phyloP scores from a whole-genome alignment of 306 rosid genomes.

The Prinsepia uniflora region DNA sequence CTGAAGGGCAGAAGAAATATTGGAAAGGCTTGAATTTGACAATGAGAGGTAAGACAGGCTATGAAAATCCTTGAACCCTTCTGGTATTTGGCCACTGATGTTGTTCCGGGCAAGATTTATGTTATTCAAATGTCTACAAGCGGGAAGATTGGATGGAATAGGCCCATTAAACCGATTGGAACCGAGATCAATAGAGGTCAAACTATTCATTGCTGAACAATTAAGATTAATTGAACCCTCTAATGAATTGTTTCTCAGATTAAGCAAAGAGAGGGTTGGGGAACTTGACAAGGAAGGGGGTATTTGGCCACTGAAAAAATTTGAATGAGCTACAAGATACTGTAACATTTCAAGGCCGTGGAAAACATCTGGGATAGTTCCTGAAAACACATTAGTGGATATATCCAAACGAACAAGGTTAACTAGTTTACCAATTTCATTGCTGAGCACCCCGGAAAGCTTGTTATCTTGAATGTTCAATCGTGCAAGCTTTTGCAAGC shows the following conservation, averaged over 20 bases:
- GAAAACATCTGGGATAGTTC: conserved; percentile 39
- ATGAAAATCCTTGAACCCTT: conserved; percentile 33
- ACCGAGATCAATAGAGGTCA: conserved; percentile 44
- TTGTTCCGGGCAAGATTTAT: conserved; percentile 44
- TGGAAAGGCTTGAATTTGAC: conserved; percentile 33
- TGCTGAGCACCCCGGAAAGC: conserved; percentile 36
- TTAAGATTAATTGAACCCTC: conserved; percentile 30
- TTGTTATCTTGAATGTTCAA: conserved; percentile 33
- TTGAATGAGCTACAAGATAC: conserved; percentile 37
- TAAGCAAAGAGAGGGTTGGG: conserved; percentile 26
- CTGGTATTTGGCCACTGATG: conserved; percentile 41
- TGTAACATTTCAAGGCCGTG: conserved; percentile 12
- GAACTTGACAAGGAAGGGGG: conserved; percentile 40
- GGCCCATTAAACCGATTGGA: conserved; percentile 40
- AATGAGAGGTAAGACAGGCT: conserved; percentile 42
- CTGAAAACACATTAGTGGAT: conserved; percentile 32
- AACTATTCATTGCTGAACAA: conserved; percentile 38
- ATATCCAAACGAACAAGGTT: conserved; percentile 38
- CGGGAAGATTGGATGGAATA: conserved; percentile 40
- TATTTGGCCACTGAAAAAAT: conserved; percentile 28
- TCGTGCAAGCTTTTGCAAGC: conserved; percentile 11
- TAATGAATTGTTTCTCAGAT: conserved; percentile 49
- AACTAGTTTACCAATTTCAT: conserved; percentile 34
- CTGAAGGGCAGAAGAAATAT: conserved; percentile 36
- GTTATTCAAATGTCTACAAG: conserved; percentile 36